phyloP scores from a whole-genome alignment of 169 alveolate genomes.

The Cryptosporidium xiaoi region DNA sequence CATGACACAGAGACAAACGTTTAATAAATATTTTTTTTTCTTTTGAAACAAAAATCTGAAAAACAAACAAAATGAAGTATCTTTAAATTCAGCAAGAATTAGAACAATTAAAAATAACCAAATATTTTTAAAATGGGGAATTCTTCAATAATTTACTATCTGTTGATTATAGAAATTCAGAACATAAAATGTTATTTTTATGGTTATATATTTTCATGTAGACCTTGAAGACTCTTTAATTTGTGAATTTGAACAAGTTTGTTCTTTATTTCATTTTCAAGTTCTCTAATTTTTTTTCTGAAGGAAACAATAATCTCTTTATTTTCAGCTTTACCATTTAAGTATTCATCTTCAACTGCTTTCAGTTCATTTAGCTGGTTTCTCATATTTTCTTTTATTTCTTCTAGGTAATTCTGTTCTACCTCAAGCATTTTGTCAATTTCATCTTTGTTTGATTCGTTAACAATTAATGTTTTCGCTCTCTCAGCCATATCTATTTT shows the following conservation, averaged over 20 bases:
- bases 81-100: neutral
- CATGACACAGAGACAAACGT: conserved; percentile 10
- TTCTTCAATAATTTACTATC: neutral
- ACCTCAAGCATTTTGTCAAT: conserved; percentile 17
- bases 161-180: neutral
- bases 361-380: neutral
- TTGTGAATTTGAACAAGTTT: conserved; percentile 46
- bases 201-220: conserved; percentile 11
- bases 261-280: conserved; percentile 19
- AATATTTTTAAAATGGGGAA: neutral
- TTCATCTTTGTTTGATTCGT: conserved; percentile 2
- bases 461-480: conserved; percentile 19
- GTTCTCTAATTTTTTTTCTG: conserved; percentile 33
- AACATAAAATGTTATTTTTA: neutral
- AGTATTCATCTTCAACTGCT: conserved; percentile 38
- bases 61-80: neutral
- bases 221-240: conserved; percentile 4
- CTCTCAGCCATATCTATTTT: conserved; percentile 23
- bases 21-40: neutral
- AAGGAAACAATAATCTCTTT: conserved; percentile 34
- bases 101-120: neutral
- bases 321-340: conserved; percentile 18
- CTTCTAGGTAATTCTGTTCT: conserved; percentile 27
- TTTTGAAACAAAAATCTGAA: neutral
- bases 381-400: conserved; percentile 39